Percentiles rank a stretch among this genome's conserved stretches.
These are phyloP conservation scores for Irpex sp. DNA, from an alignment of 1,284 basidiomycete species.

Conservation along the genomic window DNA sequence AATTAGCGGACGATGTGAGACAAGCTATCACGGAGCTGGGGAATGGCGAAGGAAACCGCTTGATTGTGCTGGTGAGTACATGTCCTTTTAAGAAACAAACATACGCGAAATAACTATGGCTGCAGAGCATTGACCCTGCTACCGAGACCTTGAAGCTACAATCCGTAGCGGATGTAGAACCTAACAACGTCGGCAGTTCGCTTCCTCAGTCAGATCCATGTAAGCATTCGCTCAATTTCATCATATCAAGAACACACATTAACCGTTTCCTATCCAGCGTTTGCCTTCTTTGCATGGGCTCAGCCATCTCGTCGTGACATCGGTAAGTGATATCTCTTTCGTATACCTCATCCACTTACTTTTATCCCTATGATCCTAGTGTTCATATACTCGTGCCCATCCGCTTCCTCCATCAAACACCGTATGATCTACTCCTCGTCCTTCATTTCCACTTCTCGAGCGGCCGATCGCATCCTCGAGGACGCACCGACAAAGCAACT, in stretches of 20 bases:
- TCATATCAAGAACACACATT: constrained; percentile 1
- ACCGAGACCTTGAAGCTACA: constrained; percentile 53
- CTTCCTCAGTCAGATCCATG: constrained; percentile 55
- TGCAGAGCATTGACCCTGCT: constrained; percentile 57
- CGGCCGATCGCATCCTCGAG: constrained; percentile 50
- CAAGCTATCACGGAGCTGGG: constrained; percentile 59
- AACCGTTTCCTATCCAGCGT: constrained; percentile 42
- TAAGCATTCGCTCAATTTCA: constrained; percentile 22
- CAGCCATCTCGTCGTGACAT: constrained; percentile 51
- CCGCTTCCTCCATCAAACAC: constrained; percentile 72
- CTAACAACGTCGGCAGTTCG: constrained; percentile 41
- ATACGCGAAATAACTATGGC: neutral
- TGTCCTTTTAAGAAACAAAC: neutral
- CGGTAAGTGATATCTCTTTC: constrained; percentile 33
- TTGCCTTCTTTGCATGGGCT: constrained; percentile 74
- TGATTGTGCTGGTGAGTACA: constrained; percentile 66
- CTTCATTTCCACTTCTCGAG: constrained; percentile 50
- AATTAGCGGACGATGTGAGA: constrained; percentile 62
- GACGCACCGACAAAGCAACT: constrained; percentile 39
- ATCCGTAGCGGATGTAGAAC: constrained; percentile 33
- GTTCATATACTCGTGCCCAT: constrained; percentile 88
- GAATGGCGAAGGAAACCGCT: constrained; percentile 41
- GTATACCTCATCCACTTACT: neutral
- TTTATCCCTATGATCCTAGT: constrained; percentile 35
- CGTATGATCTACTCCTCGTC: constrained; percentile 86